Base-by-base conservation (phyloP, 345 rosid species). In the Rhodamnia argentea region DNA sequence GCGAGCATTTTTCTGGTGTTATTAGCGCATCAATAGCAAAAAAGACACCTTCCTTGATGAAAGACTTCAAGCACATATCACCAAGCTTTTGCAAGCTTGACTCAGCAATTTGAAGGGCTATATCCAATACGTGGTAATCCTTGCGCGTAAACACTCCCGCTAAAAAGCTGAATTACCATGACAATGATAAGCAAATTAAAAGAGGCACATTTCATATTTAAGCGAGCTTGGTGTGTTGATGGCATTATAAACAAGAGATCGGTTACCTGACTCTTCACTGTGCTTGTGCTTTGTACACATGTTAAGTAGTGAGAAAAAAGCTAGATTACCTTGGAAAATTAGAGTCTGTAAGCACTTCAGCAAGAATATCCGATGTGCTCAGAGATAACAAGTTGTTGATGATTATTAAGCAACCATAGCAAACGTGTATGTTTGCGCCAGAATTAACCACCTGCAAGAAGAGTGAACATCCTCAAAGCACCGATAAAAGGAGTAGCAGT, bases 81-180 rank as follows among this genome's bases (percentile, higher is more conserved):
- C 94, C 88, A 87, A 87, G 90, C 93, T 95, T 97, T 90, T 92
- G 93, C 85, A 97, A 92, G 87, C 94, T 89, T 83, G 90, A 92
- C 86, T 97, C 96, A 53, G 93, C 90, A 88, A 97, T 92, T 89
- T 92, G 91, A 55, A 97, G 91, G 47, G 96, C 96, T 85, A 94
- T 91, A 84, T 94, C 88, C 84, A 96, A 87, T 64, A 97, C 91
- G 87, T 97, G 99, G 83, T 89, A 90, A 91, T 97, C 98, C 91
- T 95, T 95, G 88, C 96, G 92, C 75, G 96, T 91, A 86, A 95
- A 89, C 78, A 96, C 94, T 9, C 98, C 99, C 85, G 98, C 98
- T 92, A 97, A 88, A 86, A 97, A 96, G 87, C 99, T 97, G 93
- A 87, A 90, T 85, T 85, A 89, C 26, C 86, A n/a, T 86, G 59